These are phyloP conservation scores for Flagelloscypha sp. DNA, from an alignment of 768 basidiomycete species.

Conservation along the genomic window DNA sequence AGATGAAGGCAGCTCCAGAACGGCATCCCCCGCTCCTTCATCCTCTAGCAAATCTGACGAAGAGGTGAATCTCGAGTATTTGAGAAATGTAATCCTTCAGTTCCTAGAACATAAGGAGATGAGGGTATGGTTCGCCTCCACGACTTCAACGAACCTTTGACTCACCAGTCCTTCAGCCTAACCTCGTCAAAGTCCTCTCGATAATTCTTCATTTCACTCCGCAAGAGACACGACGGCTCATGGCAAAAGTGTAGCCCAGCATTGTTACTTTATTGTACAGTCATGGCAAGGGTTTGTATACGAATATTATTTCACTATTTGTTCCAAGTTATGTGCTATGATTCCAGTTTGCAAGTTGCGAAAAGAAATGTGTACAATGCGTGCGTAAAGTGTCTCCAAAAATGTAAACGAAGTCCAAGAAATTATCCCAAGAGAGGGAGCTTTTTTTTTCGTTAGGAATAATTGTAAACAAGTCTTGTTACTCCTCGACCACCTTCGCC, in stretches of 20 bases:
- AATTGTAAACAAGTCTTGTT: too few relatives aligned
- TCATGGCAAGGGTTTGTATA: too few relatives aligned
- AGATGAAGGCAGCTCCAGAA: conserved; percentile 30
- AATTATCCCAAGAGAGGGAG: too few relatives aligned
- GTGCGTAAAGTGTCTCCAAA: too few relatives aligned
- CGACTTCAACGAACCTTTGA: neutral
- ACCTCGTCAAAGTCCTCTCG: conserved; percentile 84
- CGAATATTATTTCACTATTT: too few relatives aligned
- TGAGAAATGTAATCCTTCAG: conserved; percentile 92
- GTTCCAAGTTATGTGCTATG: too few relatives aligned
- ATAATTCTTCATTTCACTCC: conserved; percentile 93
- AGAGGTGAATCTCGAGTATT: conserved; percentile 91
- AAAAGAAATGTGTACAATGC: too few relatives aligned
- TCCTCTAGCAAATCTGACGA: conserved; percentile 55
- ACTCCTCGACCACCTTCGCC: too few relatives aligned
- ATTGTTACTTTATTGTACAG: too few relatives aligned
- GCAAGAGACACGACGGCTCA: conserved; percentile 81
- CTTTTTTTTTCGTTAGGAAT: too few relatives aligned
- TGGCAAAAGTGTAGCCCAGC: conserved; percentile 79
- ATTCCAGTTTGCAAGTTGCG: too few relatives aligned
- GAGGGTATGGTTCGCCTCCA: conserved; percentile 53
- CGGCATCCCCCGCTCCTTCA: conserved; percentile 23
- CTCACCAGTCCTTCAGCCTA: conserved; percentile 45
- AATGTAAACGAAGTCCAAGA: too few relatives aligned
- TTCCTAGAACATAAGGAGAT: conserved; percentile 98